Evolutionary conservation across 176 grass and related monocot species (phyloP).

Genomic region (Triticum timopheevii): DNA sequence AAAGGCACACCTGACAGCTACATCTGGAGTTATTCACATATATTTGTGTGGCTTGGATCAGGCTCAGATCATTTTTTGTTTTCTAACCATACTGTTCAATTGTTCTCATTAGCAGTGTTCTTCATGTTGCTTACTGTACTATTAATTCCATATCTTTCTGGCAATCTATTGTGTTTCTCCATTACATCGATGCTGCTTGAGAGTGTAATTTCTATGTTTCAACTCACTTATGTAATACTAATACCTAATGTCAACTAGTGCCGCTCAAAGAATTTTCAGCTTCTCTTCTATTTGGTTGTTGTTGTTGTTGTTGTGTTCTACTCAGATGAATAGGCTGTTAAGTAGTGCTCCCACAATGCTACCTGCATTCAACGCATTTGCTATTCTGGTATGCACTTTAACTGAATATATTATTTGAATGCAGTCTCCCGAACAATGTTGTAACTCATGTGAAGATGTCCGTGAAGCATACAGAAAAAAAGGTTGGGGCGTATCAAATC

Average conservation of each 20-base stretch:
- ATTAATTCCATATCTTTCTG: neutral
- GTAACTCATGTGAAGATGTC: constrained; percentile 97
- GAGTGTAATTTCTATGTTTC: constrained; percentile 18
- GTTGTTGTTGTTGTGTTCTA: neutral
- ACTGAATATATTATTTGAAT: constrained; percentile 38
- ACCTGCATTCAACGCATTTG: neutral
- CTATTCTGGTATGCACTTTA: constrained; percentile 12
- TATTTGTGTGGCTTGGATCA: neutral
- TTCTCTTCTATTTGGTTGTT: neutral
- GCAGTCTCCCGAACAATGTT: constrained; percentile 86
- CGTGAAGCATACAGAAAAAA: constrained; percentile 94
- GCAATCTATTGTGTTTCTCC: neutral
- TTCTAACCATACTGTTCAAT: constrained; percentile 18
- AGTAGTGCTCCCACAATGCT: neutral
- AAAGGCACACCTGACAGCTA: neutral
- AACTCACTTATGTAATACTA: neutral
- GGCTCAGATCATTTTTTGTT: neutral
- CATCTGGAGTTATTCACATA: neutral
- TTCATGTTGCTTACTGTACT: neutral
- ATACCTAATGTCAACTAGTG: neutral
- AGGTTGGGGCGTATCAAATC: constrained; percentile 91
- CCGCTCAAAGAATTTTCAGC: neutral
- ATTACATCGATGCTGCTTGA: neutral
- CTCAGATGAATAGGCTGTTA: constrained; percentile 15
- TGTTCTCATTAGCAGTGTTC: neutral